phyloP scores from a whole-genome alignment of 2,329 filamentous ascomycete genomes.

The Fulvia fulva region DNA sequence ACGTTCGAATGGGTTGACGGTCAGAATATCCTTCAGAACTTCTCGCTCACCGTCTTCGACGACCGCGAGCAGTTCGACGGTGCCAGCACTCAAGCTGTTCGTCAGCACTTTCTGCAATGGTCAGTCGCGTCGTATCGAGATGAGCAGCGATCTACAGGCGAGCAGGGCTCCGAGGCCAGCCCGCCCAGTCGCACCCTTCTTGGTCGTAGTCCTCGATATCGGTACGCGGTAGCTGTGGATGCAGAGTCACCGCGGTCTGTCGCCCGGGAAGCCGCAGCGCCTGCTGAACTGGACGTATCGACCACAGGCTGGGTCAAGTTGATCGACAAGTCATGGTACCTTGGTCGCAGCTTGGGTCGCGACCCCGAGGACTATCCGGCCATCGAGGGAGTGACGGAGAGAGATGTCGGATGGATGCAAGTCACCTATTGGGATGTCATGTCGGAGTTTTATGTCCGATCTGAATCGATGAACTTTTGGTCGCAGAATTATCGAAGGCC shows the following conservation, averaged over 20 bases:
- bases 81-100: slow-evolving; percentile 5
- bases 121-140: background rate
- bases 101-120: slow-evolving; percentile 17
- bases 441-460: background rate
- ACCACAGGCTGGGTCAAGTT: slow-evolving; percentile 9
- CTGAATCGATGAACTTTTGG: background rate
- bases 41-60: slow-evolving; percentile 14
- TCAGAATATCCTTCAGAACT: slow-evolving; percentile 10
- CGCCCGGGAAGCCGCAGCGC: slow-evolving; percentile 1
- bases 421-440: background rate
- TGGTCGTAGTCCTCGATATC: slow-evolving; percentile 13
- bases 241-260: slow-evolving; percentile 12
- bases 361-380: background rate
- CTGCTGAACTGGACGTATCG: background rate
- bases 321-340: slow-evolving; percentile 1
- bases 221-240: slow-evolving; percentile 18
- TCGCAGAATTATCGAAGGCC: background rate
- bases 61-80: slow-evolving; percentile 9
- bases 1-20: slow-evolving; percentile 5
- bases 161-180: slow-evolving; percentile 8
- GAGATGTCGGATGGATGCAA: background rate
- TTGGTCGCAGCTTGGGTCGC: background rate
- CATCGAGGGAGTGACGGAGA: background rate
- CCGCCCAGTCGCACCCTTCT: background rate
- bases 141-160: background rate